Evolutionary conservation across 352 stramenopile species (phyloP).

Genomic region (Paralagenidium karlingii): DNA sequence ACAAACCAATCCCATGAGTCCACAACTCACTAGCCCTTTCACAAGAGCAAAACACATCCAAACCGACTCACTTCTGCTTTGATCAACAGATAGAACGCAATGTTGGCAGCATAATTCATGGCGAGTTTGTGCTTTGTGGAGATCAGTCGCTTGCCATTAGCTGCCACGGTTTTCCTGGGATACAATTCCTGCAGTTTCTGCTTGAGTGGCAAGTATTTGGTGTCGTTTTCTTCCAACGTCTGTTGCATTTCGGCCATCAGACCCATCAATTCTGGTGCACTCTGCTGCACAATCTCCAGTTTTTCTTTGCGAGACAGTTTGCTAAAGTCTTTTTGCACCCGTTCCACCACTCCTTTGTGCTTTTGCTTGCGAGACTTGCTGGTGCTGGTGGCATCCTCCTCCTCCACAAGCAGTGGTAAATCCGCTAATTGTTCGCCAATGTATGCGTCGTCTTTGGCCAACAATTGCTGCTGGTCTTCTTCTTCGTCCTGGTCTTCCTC

Average conservation of each 20-base stretch:
- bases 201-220: constrained; percentile 52
- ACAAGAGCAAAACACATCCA: too few relatives aligned
- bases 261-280: constrained; percentile 57
- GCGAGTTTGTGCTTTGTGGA: constrained; percentile 70
- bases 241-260: constrained; percentile 51
- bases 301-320: constrained; percentile 83
- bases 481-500: constrained; percentile 28
- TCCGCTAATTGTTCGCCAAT: constrained; percentile 61
- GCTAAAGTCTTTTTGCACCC: constrained; percentile 70
- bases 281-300: constrained; percentile 56
- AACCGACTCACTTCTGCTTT: constrained; percentile 48
- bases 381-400: constrained; percentile 16
- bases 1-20: background rate
- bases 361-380: background rate
- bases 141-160: constrained; percentile 55
- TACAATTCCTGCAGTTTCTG: constrained; percentile 58
- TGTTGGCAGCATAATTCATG: constrained; percentile 79
- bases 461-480: constrained; percentile 7
- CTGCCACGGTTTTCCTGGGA: constrained; percentile 33
- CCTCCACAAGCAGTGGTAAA: constrained; percentile 50
- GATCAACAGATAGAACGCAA: constrained; percentile 77
- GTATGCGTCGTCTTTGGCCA: constrained; percentile 53
- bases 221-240: constrained; percentile 47
- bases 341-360: constrained; percentile 19
- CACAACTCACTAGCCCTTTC: too few relatives aligned